These are phyloP conservation scores for Chaetomium tenue DNA, from an alignment of 495 filamentous ascomycete species.

Conservation along the genomic window DNA sequence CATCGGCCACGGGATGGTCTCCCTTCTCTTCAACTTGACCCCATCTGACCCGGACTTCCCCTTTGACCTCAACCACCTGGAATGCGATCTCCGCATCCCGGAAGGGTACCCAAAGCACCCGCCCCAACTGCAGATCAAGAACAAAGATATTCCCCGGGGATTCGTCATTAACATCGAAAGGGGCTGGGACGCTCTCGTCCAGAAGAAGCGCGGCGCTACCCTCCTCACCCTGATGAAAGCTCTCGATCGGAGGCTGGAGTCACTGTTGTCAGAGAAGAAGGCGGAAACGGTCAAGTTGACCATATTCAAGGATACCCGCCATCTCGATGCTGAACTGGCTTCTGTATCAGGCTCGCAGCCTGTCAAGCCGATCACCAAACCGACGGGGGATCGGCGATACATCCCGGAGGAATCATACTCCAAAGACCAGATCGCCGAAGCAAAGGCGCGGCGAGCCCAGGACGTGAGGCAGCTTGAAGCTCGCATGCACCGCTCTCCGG, in stretches of 20 bases:
- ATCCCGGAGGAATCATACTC: constrained; percentile 50
- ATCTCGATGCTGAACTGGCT: constrained; percentile 29
- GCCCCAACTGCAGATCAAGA: constrained; percentile 64
- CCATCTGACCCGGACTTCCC: constrained; percentile 91
- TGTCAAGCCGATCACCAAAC: constrained; percentile 46
- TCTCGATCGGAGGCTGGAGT: constrained; percentile 73
- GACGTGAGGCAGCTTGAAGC: constrained; percentile 77
- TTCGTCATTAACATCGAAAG: constrained; percentile 78
- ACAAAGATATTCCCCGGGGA: constrained; percentile 74
- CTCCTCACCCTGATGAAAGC: constrained; percentile 67
- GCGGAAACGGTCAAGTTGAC: constrained; percentile 77
- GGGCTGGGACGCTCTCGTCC: constrained; percentile 70
- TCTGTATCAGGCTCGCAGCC: constrained; percentile 34
- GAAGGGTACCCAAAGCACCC: constrained; percentile 55
- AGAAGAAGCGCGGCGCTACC: constrained; percentile 55
- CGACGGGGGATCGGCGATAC: constrained; percentile 39
- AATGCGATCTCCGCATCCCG: constrained; percentile 72
- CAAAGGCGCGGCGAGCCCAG: constrained; percentile 60
- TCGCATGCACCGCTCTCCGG: constrained; percentile 65
- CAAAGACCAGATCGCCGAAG: constrained; percentile 56
- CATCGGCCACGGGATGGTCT: constrained; percentile 51
- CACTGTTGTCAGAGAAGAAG: constrained; percentile 66
- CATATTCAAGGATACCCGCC: constrained; percentile 58
- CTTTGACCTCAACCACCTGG: constrained; percentile 69
- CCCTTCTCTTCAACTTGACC: constrained; percentile 60